Base-by-base conservation (phyloP, 495 filamentous ascomycete genomes). In the Letharia columbiana region DNA sequence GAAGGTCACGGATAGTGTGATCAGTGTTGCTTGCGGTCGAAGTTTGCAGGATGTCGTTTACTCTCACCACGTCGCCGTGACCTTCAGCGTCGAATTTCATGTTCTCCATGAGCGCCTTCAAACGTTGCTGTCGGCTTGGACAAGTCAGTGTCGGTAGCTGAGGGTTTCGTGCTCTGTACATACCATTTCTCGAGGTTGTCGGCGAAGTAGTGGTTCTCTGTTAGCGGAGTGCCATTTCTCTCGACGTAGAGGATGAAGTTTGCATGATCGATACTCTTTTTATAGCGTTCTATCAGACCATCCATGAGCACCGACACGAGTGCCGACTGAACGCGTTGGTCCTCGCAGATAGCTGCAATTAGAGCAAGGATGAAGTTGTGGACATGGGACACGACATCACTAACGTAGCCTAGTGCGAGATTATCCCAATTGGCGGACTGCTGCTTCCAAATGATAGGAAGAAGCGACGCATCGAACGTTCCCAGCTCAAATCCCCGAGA, bases 341-440 rank as follows among this genome's bases (percentile, higher is more conserved):
- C 78, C 6, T 63, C 63, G 50, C 79, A 83, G 2, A 78, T 66
- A 15, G 61, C 23, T 2, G 68, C 28, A 17, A 88, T 61, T 0
- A 77, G 67, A 5, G 65, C 66, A 0, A 66, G 33, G 40, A 83
- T 83, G 66, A 83, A 87, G 9, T 33, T 63, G 47, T 86, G 80
- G 2, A 86, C 75, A 5, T 73, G 59, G 17, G 65, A 52, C n/a
- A 86, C 79, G 7, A 81, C 70, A 40, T 77, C 69, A 54, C 74
- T 77, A n/a, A 84, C 73, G 64, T 86, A 82, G 0, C 72, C 73
- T 11, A 75, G 40, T 0, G 81, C 78, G 9, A 88, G 72, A 3
- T 33, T 40, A 0, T 75, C 68, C 85, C 83, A 88, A 40, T 84
- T 86, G 6, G 58, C 69, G 0, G 83, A 82, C 68, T 88, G 84